Conservation (phyloP, 1,284 basidiomycete species). For the Agaricales sp. region DNA sequence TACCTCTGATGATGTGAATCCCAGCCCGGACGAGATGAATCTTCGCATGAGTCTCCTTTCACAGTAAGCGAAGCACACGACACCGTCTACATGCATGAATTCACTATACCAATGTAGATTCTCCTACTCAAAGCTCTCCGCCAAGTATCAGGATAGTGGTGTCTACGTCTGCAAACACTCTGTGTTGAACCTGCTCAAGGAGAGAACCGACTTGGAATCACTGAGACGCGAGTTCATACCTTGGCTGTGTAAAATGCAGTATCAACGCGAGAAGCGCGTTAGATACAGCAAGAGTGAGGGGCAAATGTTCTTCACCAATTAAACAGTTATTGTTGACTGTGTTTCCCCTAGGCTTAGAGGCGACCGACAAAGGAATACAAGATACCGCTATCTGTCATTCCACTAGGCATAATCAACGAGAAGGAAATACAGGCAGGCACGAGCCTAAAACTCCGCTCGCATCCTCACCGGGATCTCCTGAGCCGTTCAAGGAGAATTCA, state of each 20-base stretch:
- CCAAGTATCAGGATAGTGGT: constrained; percentile 74
- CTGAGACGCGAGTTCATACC: constrained; percentile 83
- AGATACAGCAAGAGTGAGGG: constrained; percentile 50
- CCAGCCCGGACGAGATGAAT: constrained; percentile 59
- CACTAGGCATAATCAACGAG: constrained; percentile 20
- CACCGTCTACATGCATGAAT: constrained; percentile 5
- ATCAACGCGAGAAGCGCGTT: constrained; percentile 45
- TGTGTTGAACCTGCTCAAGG: constrained; percentile 63
- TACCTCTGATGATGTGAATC: constrained; percentile 55
- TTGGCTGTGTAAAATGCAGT: constrained; percentile 81
- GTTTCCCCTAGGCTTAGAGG: too few relatives aligned
- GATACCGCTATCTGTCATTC: constrained; percentile 47
- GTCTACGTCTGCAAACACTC: constrained; percentile 79
- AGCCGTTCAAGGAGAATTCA: too few relatives aligned
- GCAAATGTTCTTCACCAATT: too few relatives aligned
- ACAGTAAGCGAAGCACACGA: constrained; percentile 27
- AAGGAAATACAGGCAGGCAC: too few relatives aligned
- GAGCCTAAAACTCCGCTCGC: too few relatives aligned
- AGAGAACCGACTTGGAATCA: constrained; percentile 64
- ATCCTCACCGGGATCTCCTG: too few relatives aligned
- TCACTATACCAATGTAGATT: constrained; percentile 36
- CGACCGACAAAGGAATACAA: constrained; percentile 22
- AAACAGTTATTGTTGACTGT: constrained; percentile 8
- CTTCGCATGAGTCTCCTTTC: constrained; percentile 66
- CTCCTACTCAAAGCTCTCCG: constrained; percentile 64